Percentiles rank a stretch among this genome's conserved stretches.
Conservation (phyloP, 106 monocot genomes). For the Ottelia alismoides region DNA sequence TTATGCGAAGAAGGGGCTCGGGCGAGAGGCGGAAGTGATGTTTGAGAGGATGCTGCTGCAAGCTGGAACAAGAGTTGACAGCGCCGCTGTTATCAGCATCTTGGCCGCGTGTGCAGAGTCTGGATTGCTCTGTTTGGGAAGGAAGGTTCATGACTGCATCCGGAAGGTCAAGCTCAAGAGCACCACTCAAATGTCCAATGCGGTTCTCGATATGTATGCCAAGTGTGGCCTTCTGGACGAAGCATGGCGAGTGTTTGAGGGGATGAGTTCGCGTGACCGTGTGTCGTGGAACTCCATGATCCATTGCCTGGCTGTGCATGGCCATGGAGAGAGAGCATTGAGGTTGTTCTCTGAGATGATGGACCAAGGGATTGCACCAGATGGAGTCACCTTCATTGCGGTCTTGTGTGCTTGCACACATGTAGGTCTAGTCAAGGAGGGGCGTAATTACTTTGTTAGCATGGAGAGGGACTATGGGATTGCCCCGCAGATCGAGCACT, state of each 20-base stretch:
- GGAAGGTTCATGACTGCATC: slow-evolving; percentile 37
- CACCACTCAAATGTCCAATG: slow-evolving; percentile 45
- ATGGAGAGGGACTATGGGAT: slow-evolving; percentile 68
- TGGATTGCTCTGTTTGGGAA: slow-evolving; percentile 48
- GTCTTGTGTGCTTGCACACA: slow-evolving; percentile 77
- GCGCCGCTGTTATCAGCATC: slow-evolving; percentile 37
- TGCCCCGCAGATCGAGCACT: slow-evolving; percentile 71
- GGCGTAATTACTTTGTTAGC: slow-evolving; percentile 27
- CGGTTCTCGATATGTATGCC: slow-evolving; percentile 66
- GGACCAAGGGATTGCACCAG: slow-evolving; percentile 39
- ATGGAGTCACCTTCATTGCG: slow-evolving; percentile 56
- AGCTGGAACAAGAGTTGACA: slow-evolving; percentile 31
- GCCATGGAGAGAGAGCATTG: slow-evolving; percentile 50
- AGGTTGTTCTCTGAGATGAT: slow-evolving; percentile 48
- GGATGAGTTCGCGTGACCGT: slow-evolving; percentile 24
- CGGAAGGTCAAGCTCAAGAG: slow-evolving; percentile 13
- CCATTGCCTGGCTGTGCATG: slow-evolving; percentile 60
- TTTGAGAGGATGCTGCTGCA: slow-evolving; percentile 50
- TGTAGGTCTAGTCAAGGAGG: slow-evolving; percentile 45
- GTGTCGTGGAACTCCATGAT: slow-evolving; percentile 87
- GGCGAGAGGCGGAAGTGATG: slow-evolving; percentile 31
- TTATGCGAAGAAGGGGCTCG: slow-evolving; percentile 52
- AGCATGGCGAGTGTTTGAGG: slow-evolving; percentile 43
- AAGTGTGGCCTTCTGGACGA: slow-evolving; percentile 57
- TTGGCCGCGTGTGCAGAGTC: slow-evolving; percentile 67